These are phyloP conservation scores for Cucurbitaria berberidis DNA, from an alignment of 2,329 filamentous ascomycete species.

Conservation along the genomic window DNA sequence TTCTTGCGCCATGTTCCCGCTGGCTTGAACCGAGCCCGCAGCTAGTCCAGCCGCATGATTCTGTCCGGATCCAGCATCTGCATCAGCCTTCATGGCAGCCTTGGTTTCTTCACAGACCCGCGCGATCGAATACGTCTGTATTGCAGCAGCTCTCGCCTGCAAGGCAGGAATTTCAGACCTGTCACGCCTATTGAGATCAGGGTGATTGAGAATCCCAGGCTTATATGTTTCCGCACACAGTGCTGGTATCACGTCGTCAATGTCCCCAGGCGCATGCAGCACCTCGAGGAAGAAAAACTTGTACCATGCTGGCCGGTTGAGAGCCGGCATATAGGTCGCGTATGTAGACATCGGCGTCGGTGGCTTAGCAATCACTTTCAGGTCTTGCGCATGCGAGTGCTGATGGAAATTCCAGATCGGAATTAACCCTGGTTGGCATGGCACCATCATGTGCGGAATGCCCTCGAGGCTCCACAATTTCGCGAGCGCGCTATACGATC, in stretches of 20 bases:
- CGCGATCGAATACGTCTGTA: conserved; percentile 32
- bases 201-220: conserved; percentile 39
- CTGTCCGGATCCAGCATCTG: conserved; percentile 8
- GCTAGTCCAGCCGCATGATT: conserved; percentile 1
- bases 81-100: conserved; percentile 29
- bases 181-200: conserved; percentile 40
- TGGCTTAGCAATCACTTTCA: conserved; percentile 23
- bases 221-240: conserved; percentile 43
- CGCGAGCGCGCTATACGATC: conserved; percentile 37
- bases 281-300: conserved; percentile 44
- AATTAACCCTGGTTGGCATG: conserved; percentile 30
- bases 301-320: conserved; percentile 47
- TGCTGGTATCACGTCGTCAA: conserved; percentile 34
- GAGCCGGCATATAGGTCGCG: conserved; percentile 41
- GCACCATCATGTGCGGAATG: conserved; percentile 46
- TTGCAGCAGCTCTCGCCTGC: conserved; percentile 29
- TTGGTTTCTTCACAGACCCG: conserved; percentile 40
- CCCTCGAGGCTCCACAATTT: conserved; percentile 43
- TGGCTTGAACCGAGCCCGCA: too few species aligned
- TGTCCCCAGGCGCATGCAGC: conserved; percentile 32
- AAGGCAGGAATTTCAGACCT: conserved; percentile 29
- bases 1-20: too few species aligned
- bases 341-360: conserved; percentile 14
- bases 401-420: conserved; percentile 41
- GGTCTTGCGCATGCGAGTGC: conserved; percentile 29